These are phyloP conservation scores for Penicillium janthinellum DNA, from an alignment of 2,329 filamentous ascomycete species.

Conservation along the genomic window DNA sequence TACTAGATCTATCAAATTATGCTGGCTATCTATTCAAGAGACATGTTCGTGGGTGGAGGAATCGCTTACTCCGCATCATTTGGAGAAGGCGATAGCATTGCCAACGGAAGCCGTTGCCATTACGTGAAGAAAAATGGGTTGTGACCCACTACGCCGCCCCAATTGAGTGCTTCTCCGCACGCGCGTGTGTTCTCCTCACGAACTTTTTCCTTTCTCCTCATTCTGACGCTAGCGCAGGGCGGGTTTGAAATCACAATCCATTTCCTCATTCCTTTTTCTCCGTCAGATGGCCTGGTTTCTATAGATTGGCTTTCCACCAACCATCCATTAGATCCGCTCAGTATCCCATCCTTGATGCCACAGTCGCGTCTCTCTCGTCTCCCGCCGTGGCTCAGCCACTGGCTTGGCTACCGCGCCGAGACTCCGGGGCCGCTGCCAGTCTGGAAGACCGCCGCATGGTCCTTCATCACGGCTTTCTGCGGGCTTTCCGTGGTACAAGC, in stretches of 20 bases:
- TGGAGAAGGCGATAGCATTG: neutral
- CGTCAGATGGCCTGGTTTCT: neutral
- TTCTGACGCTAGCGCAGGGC: constrained; percentile 10
- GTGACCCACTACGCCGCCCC: neutral
- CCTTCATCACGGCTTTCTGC: constrained; percentile 31
- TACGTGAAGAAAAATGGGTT: neutral
- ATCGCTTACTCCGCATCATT: neutral
- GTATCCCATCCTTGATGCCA: constrained; percentile 10
- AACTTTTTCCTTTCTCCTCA: constrained; percentile 17
- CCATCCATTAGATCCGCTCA: neutral
- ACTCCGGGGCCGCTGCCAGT: constrained; percentile 25
- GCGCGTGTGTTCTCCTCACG: constrained; percentile 10
- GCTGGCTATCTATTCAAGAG: neutral
- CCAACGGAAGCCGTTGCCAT: neutral
- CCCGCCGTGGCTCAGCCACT: constrained; percentile 31
- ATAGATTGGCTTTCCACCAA: neutral
- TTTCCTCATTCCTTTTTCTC: constrained; percentile 1
- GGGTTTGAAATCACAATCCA: constrained; percentile 1
- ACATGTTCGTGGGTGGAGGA: neutral
- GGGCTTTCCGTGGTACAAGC: constrained; percentile 29
- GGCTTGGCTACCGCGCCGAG: constrained; percentile 31
- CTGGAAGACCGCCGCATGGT: constrained; percentile 30
- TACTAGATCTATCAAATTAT: neutral
- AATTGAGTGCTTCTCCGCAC: constrained; percentile 7
- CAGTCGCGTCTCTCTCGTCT: constrained; percentile 27